phyloP scores from a whole-genome alignment of 2,329 filamentous ascomycete genomes.

The Didymella glomerata region DNA sequence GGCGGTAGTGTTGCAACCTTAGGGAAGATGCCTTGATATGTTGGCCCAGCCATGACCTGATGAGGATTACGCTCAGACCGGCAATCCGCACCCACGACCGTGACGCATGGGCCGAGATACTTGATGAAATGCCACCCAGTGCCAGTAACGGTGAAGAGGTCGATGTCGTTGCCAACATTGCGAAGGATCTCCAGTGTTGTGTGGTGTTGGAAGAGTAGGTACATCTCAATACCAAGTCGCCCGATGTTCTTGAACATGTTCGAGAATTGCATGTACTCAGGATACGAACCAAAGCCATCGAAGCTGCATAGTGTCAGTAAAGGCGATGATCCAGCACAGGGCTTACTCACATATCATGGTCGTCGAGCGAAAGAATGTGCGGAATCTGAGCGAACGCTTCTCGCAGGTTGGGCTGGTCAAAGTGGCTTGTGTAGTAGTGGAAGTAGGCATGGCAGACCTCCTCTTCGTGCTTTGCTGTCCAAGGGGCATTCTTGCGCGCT shows the following conservation, averaged over 20 bases:
- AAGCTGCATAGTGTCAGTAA: constrained; percentile 66
- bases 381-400: constrained; percentile 98
- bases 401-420: constrained; percentile 92
- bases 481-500: constrained; percentile 85
- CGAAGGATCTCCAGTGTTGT: constrained; percentile 93
- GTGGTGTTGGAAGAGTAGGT: constrained; percentile 96
- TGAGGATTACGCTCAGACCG: constrained; percentile 89
- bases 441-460: constrained; percentile 97
- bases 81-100: constrained; percentile 88
- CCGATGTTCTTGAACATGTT: constrained; percentile 99
- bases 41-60: constrained; percentile 93
- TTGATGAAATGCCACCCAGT: constrained; percentile 99
- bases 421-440: constrained; percentile 98
- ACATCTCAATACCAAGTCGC: constrained; percentile 95
- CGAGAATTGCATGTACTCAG: constrained; percentile 97
- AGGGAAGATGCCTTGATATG: constrained; percentile 96
- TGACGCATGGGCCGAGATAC: constrained; percentile 89
- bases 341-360: constrained; percentile 90
- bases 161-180: constrained; percentile 84
- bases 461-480: constrained; percentile 95
- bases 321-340: background rate
- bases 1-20: constrained; percentile 91
- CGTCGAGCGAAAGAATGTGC: constrained; percentile 89
- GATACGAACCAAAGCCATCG: constrained; percentile 96
- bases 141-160: constrained; percentile 97